Conservation (phyloP, 169 alveolate genomes). For the Prorocentrum cordatum region DNA sequence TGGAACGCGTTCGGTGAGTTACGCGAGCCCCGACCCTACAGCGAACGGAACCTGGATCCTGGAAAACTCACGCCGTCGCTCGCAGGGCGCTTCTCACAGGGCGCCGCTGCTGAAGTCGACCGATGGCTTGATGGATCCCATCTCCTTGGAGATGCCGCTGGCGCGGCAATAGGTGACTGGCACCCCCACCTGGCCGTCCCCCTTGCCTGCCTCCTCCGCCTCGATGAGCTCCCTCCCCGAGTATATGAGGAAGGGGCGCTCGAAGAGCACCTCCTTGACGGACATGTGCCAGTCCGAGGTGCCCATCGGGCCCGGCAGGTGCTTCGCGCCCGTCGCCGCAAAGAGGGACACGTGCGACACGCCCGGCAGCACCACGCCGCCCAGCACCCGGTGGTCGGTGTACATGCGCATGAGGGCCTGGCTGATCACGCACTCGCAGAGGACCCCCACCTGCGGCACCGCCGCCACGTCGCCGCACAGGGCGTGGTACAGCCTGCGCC, state of each 20-base stretch:
- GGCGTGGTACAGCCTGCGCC: conserved; percentile 58
- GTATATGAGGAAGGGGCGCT: conserved; percentile 53
- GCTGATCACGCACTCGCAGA: neutral
- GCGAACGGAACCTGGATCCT: too few species aligned
- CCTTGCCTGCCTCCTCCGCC: conserved; percentile 25
- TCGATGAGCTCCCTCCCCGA: conserved; percentile 46
- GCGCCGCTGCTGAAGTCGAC: too few species aligned
- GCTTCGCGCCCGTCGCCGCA: conserved; percentile 58
- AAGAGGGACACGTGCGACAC: conserved; percentile 62
- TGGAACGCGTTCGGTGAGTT: too few species aligned
- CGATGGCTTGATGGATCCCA: conserved; percentile 29
- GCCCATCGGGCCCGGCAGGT: conserved; percentile 42
- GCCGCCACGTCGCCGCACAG: conserved; percentile 16
- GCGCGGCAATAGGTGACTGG: conserved; percentile 60
- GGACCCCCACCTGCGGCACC: neutral
- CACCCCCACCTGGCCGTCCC: conserved; percentile 58
- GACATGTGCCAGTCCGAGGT: conserved; percentile 27
- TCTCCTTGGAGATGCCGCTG: conserved; percentile 35
- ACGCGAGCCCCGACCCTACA: too few species aligned
- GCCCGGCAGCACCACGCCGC: conserved; percentile 57
- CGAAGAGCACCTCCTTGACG: conserved; percentile 63
- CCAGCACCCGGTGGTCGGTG: conserved; percentile 66
- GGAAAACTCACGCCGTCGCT: too few species aligned
- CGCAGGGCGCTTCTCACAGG: too few species aligned
- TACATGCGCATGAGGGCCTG: neutral